These are phyloP conservation scores for Thecaphora thlaspeos DNA, from an alignment of 1,284 basidiomycete species.

Conservation along the genomic window DNA sequence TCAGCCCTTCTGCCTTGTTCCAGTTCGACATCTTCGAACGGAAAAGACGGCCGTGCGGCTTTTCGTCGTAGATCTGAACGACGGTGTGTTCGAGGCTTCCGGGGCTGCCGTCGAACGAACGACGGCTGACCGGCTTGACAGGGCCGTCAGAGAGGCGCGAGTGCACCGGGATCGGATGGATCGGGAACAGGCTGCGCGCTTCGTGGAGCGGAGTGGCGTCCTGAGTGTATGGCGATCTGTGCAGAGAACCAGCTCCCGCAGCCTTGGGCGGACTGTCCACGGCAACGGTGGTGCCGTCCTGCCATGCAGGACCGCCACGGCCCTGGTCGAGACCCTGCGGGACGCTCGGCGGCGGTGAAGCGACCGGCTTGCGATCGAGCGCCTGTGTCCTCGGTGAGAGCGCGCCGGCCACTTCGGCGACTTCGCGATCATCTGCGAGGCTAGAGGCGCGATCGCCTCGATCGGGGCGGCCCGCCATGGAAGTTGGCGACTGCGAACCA, in stretches of 20 bases:
- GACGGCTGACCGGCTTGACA: constrained; percentile 1
- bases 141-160: constrained; percentile 16
- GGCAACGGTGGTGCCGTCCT: no score
- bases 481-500: constrained; percentile 24
- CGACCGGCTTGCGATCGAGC: not conserved
- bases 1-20: constrained; percentile 14
- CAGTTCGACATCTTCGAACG: not conserved
- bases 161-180: constrained; percentile 27
- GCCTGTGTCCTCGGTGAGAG: constrained; percentile 6
- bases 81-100: not conserved
- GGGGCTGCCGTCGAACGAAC: constrained; percentile 6
- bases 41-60: not conserved
- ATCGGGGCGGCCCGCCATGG: not conserved
- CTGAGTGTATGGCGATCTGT: constrained; percentile 10
- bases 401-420: constrained; percentile 1
- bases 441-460: constrained; percentile 7
- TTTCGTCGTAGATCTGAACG: not conserved
- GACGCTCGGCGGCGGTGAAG: no score
- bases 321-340: no score
- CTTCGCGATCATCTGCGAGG: not conserved
- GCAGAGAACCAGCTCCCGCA: no score
- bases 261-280: no score
- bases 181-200: constrained; percentile 28
- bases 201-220: constrained; percentile 34
- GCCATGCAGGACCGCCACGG: no score